phyloP scores from a whole-genome alignment of 2,329 filamentous ascomycete genomes.

The Aciculosporium take region DNA sequence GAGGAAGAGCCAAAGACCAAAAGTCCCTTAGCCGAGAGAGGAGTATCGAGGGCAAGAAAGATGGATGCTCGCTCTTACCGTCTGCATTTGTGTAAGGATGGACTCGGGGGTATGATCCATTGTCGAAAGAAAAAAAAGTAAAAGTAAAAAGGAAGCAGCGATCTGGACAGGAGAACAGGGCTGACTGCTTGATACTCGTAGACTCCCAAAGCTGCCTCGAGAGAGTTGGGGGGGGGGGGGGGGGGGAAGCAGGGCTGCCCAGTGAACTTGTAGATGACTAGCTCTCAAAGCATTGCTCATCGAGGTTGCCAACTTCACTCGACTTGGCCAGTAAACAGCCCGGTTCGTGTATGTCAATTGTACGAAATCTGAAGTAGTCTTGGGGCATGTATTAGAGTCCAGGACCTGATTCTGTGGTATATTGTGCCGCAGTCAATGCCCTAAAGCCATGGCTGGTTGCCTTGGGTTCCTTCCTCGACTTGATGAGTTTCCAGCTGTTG shows the following conservation, averaged over 20 bases:
- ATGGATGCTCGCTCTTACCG: constrained; percentile 5
- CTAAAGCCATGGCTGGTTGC: background rate
- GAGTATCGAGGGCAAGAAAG: constrained; percentile 2
- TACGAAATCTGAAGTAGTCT: background rate
- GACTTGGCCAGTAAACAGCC: background rate
- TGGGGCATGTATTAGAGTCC: background rate
- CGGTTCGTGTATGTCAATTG: background rate
- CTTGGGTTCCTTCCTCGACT: background rate
- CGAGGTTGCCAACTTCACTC: background rate
- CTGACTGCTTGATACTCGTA: background rate
- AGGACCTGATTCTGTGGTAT: background rate
- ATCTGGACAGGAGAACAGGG: background rate
- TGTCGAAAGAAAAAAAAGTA: background rate
- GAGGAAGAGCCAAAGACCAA: background rate
- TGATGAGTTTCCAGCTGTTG: background rate
- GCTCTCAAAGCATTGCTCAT: background rate
- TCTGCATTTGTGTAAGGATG: background rate
- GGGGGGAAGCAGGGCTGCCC: background rate
- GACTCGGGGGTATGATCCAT: background rate
- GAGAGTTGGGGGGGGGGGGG: background rate
- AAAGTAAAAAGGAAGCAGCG: constrained; percentile 4
- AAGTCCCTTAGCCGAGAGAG: constrained; percentile 2
- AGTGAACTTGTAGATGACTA: background rate
- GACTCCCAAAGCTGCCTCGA: background rate
- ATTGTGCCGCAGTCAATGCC: background rate